Base-by-base conservation (phyloP, 441 rosid genomes). In the Gossypium lobatum region DNA sequence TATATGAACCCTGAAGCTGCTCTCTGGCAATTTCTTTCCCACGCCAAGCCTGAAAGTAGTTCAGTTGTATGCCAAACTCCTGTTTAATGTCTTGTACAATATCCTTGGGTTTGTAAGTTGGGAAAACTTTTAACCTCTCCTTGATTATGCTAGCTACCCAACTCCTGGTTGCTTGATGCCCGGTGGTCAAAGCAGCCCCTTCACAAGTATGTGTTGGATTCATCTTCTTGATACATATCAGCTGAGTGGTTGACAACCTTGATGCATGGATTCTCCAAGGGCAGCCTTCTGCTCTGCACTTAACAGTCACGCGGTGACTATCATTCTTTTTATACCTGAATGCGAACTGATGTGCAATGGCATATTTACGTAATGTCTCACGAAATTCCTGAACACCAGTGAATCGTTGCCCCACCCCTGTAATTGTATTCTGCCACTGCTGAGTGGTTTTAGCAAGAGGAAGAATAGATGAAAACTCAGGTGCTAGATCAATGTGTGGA, bases 211-310 rank as follows among this genome's bases (percentile, higher is more conserved):
- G 97, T 0, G 86, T 85, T 11, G 97, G 85, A 75, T 79, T 91
- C 98, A 94, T 94, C 79, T 91, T 92, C 79, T 94, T 94, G 71
- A 94, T 92, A 71, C 97, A 91, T 75, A 91, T 92, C 48, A 94
- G 84, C 74, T 92, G 96, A 69, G 96, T 94, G 14, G 97, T 91
- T 0, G 97, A 89, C 75, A 94, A 77, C 81, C 96, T 86, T 11
- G 97, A 94, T 18, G 98, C 98, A 64, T 91, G 97, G 78, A 94
- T 92, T 76, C 98, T 91, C 97, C 97, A 94, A 34, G 96, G 97
- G 79, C 98, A 92, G 66, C 96, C 93, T 69, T 94, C 98, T 1
- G 93, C 95, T 84, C 91, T 94, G 81, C 98, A 92, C 79, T 90
- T 92, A 52, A 94, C 97, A 39, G 97, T 92, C 73, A 94, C 97